A percentile compares a stretch with the other conserved stretches of the same genome.
Conservation (phyloP, 176 grass and related monocot species). For the Dendrocalamus sinicus region DNA sequence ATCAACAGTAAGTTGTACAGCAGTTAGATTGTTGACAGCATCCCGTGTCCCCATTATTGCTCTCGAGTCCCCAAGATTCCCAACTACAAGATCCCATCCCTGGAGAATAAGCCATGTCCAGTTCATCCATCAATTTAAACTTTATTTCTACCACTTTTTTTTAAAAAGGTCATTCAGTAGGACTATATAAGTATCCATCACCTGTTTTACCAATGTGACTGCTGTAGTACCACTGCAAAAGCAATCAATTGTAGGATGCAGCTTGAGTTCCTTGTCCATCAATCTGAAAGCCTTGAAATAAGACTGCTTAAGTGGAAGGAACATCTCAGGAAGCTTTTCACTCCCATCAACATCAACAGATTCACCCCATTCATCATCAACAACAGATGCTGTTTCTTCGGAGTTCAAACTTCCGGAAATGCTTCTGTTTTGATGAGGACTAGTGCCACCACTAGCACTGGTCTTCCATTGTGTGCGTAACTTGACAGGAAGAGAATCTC, state of each 20-base stretch:
- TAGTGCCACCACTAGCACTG: slow-evolving; percentile 49
- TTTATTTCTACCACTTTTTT: slow-evolving; percentile 17
- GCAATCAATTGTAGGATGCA: slow-evolving; percentile 87
- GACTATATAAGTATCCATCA: slow-evolving; percentile 47
- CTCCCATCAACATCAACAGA: slow-evolving; percentile 56
- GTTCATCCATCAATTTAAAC: slow-evolving; percentile 44
- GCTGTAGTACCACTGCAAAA: slow-evolving; percentile 97
- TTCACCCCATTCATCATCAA: slow-evolving; percentile 82
- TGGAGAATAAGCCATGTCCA: slow-evolving; percentile 58
- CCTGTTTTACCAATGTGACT: slow-evolving; percentile 95
- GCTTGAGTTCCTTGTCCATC: slow-evolving; percentile 96
- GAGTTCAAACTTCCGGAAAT: slow-evolving; percentile 69
- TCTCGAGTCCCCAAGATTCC: slow-evolving; percentile 98
- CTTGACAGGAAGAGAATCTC: slow-evolving; percentile 96
- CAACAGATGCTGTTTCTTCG: slow-evolving; percentile 68
- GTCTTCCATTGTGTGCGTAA: slow-evolving; percentile 67
- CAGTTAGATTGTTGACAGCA: slow-evolving; percentile 82
- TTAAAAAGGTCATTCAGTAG: slow-evolving; percentile 5
- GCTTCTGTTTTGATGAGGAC: slow-evolving; percentile 68
- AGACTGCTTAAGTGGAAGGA: slow-evolving; percentile 87
- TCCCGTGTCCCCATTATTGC: slow-evolving; percentile 91
- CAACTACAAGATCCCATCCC: slow-evolving; percentile 92
- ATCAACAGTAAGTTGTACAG: slow-evolving; percentile 95
- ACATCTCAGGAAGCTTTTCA: slow-evolving; percentile 79
- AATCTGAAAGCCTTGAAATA: slow-evolving; percentile 90